Evolutionary conservation across 768 basidiomycete species (phyloP).

Genomic region (Collybia sp.): DNA sequence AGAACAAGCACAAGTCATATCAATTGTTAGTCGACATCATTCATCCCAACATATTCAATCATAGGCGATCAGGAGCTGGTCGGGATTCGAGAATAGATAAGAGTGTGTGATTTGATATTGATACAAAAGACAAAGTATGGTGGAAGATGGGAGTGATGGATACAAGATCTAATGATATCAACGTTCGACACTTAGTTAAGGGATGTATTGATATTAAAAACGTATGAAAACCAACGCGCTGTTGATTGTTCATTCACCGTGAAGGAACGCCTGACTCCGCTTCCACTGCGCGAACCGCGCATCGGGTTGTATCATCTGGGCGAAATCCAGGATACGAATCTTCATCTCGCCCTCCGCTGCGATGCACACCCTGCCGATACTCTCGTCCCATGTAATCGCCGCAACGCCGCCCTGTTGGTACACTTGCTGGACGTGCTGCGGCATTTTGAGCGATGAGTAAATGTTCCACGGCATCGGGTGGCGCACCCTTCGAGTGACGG

Average conservation of each 20-base stretch:
- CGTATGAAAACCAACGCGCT: too few species aligned
- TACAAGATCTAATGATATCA: too few species aligned
- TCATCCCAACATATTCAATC: too few species aligned
- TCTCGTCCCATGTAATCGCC: slow-evolving; percentile 65
- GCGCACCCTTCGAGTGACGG: slow-evolving; percentile 16
- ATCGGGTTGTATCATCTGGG: slow-evolving; percentile 21
- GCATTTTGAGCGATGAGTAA: slow-evolving; percentile 8
- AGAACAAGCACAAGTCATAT: too few species aligned
- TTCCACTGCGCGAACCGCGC: slow-evolving; percentile 24
- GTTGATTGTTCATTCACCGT: not conserved
- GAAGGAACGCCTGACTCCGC: slow-evolving; percentile 20
- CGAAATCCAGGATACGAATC: slow-evolving; percentile 48
- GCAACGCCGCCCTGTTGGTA: slow-evolving; percentile 27
- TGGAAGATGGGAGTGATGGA: too few species aligned
- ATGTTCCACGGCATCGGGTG: slow-evolving; percentile 10
- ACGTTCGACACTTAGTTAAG: too few species aligned
- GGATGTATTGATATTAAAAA: too few species aligned
- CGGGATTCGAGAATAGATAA: too few species aligned
- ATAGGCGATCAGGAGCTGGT: too few species aligned
- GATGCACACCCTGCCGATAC: slow-evolving; percentile 54
- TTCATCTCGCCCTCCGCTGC: slow-evolving; percentile 33
- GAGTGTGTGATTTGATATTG: too few species aligned
- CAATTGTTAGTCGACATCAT: too few species aligned
- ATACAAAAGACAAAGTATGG: too few species aligned
- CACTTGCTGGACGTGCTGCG: slow-evolving; percentile 6